A percentile compares a stretch with the other conserved stretches of the same genome.
Conservation (phyloP, 768 basidiomycete genomes). For the Mycena albidolilacea region DNA sequence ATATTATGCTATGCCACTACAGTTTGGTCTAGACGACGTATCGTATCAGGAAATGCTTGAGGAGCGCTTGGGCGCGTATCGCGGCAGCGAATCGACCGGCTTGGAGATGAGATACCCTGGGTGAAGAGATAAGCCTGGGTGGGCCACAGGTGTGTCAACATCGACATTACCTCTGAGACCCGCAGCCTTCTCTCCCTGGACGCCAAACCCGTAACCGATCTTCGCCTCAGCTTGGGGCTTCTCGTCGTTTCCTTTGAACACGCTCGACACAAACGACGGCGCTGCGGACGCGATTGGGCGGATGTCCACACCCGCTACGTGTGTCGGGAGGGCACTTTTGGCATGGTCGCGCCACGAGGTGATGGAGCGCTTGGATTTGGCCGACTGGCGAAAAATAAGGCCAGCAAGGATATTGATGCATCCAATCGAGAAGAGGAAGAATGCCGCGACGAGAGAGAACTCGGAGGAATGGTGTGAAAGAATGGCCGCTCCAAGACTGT, state of each 20-base stretch:
- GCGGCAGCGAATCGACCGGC: conserved; percentile 74
- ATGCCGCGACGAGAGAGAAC: conserved; percentile 92
- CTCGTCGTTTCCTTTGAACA: conserved; percentile 48
- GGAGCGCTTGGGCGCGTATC: conserved; percentile 62
- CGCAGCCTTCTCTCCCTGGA: conserved; percentile 83
- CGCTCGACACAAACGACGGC: conserved; percentile 55
- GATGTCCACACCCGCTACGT: conserved; percentile 55
- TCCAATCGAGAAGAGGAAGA: conserved; percentile 94
- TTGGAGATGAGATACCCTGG: conserved; percentile 71
- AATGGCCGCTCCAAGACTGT: conserved; percentile 77
- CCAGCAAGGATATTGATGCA: conserved; percentile 89
- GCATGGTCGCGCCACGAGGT: conserved; percentile 73
- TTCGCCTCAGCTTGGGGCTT: conserved; percentile 46
- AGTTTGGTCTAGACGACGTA: neutral
- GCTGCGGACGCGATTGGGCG: conserved; percentile 53
- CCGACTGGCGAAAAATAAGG: conserved; percentile 77
- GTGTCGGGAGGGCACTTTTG: conserved; percentile 68
- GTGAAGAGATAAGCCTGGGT: conserved; percentile 24
- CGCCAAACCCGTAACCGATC: conserved; percentile 82
- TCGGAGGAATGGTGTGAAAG: conserved; percentile 87
- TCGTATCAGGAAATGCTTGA: conserved; percentile 18
- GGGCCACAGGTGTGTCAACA: conserved; percentile 15
- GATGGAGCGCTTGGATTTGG: conserved; percentile 74
- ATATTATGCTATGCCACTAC: conserved; percentile 13
- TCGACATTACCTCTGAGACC: conserved; percentile 64